Evolutionary conservation across 345 rosid species (phyloP).

Genomic region (Hirschfeldia incana): DNA sequence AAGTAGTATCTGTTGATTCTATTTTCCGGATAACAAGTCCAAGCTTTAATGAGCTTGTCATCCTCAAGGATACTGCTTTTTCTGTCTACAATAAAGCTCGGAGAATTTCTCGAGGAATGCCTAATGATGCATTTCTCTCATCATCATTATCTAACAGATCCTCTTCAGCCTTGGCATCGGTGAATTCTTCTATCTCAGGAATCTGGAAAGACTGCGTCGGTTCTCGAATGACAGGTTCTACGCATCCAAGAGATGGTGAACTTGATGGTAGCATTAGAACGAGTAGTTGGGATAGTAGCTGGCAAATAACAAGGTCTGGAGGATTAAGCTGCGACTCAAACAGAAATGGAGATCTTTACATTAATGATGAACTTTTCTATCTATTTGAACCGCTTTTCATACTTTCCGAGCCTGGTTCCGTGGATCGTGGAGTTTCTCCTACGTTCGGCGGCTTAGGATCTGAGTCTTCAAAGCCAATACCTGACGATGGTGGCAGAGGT

Average conservation of each 20-base stretch:
- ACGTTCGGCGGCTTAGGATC: constrained; percentile 50
- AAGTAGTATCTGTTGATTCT: constrained; percentile 87
- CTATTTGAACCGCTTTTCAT: constrained; percentile 97
- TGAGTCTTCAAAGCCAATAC: constrained; percentile 58
- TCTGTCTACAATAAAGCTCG: constrained; percentile 93
- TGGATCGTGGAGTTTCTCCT: constrained; percentile 79
- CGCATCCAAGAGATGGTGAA: constrained; percentile 88
- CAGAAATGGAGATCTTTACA: constrained; percentile 70
- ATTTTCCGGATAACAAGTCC: constrained; percentile 93
- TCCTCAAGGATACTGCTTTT: constrained; percentile 96
- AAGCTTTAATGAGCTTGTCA: constrained; percentile 72
- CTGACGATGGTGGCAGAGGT: constrained; percentile 69
- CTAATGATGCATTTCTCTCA: constrained; percentile 56
- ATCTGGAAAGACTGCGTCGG: constrained; percentile 91
- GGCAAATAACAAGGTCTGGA: constrained; percentile 81
- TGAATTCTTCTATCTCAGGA: constrained; percentile 68
- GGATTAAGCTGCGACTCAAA: constrained; percentile 76
- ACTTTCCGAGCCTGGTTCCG: constrained; percentile 94
- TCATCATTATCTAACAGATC: constrained; percentile 68
- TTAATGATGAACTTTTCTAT: constrained; percentile 65
- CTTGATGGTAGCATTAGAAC: constrained; percentile 73
- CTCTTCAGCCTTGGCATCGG: constrained; percentile 56
- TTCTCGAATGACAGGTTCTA: constrained; percentile 74
- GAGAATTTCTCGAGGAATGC: constrained; percentile 75
- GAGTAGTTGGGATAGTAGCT: constrained; percentile 80